Percentiles rank a stretch among this genome's conserved stretches.
Conservation (phyloP, 1,284 basidiomycete genomes). For the Trichosporon sp. region DNA sequence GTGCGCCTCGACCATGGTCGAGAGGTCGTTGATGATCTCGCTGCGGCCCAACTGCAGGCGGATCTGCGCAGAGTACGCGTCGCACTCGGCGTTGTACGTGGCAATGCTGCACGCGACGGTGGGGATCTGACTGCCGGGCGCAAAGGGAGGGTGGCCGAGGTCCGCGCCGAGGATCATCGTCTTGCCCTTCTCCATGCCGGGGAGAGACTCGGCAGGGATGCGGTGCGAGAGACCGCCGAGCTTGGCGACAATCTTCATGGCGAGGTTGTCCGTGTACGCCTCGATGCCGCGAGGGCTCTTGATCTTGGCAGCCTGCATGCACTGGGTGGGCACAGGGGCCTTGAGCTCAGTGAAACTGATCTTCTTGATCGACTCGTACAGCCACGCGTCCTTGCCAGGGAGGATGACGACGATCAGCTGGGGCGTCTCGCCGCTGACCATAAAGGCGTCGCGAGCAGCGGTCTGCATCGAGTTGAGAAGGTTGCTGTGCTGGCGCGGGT, state of each 20-base stretch:
- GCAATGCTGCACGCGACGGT: slow-evolving; percentile 59
- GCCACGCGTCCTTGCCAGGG: slow-evolving; percentile 51
- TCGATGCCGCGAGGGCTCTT: slow-evolving; percentile 43
- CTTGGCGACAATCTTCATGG: slow-evolving; percentile 55
- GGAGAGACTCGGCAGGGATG: slow-evolving; percentile 47
- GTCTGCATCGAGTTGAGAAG: slow-evolving; percentile 33
- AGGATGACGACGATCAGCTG: slow-evolving; percentile 55
- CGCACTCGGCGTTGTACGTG: slow-evolving; percentile 51
- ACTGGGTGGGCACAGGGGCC: slow-evolving; percentile 52
- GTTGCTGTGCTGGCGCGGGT: slow-evolving; percentile 34
- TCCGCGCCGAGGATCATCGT: slow-evolving; percentile 50
- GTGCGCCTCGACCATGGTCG: slow-evolving; percentile 47
- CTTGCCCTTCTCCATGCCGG: slow-evolving; percentile 44
- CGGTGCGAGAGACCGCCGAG: slow-evolving; percentile 57
- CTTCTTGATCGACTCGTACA: slow-evolving; percentile 59
- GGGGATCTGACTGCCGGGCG: slow-evolving; percentile 43
- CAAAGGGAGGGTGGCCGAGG: slow-evolving; percentile 50
- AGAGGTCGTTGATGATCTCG: slow-evolving; percentile 48
- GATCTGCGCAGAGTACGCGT: slow-evolving; percentile 56
- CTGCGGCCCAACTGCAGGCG: slow-evolving; percentile 56
- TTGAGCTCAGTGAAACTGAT: slow-evolving; percentile 49
- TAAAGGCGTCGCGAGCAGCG: slow-evolving; percentile 47
- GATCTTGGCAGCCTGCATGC: slow-evolving; percentile 55
- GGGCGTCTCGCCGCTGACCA: slow-evolving; percentile 41
- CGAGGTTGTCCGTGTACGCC: slow-evolving; percentile 57